These are phyloP conservation scores for Capronia epimyces DNA, from an alignment of 2,329 filamentous ascomycete species.

Conservation along the genomic window DNA sequence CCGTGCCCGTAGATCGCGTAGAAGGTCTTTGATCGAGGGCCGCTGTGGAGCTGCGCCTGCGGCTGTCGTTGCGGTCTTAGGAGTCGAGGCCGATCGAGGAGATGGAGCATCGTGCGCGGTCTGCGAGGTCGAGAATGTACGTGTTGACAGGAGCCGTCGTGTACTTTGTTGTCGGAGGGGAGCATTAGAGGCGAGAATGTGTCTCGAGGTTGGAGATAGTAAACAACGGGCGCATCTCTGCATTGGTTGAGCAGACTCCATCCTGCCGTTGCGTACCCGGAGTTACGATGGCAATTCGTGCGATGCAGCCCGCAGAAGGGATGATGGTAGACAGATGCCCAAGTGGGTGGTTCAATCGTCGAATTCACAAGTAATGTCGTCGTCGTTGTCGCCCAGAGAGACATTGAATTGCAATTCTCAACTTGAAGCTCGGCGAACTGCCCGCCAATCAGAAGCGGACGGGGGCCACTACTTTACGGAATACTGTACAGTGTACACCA, in stretches of 20 bases:
- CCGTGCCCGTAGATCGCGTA: neutral
- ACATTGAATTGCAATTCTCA: neutral
- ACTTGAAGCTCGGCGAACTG: neutral
- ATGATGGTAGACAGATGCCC: neutral
- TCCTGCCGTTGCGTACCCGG: neutral
- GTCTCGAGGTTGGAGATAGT: neutral
- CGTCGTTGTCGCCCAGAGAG: no score
- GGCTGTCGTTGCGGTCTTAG: neutral
- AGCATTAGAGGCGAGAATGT: neutral
- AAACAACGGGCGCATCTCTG: conserved; percentile 5
- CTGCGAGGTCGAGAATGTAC: conserved; percentile 3
- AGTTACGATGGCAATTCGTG: neutral
- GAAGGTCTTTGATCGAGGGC: conserved; percentile 1
- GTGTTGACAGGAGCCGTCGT: neutral
- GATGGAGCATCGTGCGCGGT: neutral
- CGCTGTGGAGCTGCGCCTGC: neutral
- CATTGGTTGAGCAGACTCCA: conserved; percentile 9
- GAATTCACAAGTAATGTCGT: neutral
- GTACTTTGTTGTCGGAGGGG: neutral
- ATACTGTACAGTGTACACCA: no score
- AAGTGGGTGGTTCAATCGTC: neutral
- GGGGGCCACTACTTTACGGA: neutral
- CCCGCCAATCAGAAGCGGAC: neutral
- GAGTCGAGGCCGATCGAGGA: neutral
- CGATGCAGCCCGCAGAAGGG: neutral